These are phyloP conservation scores for Dittrichia graveolens DNA, from an alignment of 129 eudicot species.

Conservation along the genomic window DNA sequence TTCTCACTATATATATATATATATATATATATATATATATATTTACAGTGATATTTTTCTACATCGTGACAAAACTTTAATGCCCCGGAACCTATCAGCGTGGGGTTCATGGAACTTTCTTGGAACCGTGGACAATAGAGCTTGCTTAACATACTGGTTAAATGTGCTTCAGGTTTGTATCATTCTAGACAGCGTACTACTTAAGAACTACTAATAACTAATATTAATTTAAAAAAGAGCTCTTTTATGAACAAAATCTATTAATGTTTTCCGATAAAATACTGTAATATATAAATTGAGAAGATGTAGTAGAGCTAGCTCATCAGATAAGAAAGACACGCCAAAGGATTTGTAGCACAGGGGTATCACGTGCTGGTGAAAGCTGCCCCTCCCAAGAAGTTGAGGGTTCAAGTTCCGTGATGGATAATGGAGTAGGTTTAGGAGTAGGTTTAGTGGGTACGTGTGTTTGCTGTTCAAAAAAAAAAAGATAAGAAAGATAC, in stretches of 20 bases:
- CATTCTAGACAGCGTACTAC: neutral
- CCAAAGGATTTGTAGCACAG: too few relatives aligned
- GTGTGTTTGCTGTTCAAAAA: neutral
- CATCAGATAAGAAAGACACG: too few relatives aligned
- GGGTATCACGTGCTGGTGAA: neutral
- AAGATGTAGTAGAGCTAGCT: too few relatives aligned
- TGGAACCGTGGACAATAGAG: conserved; percentile 65
- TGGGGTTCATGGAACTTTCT: conserved; percentile 99
- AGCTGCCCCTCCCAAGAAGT: too few relatives aligned
- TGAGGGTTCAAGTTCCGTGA: too few relatives aligned
- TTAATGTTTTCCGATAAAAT: too few relatives aligned
- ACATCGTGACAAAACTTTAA: conserved; percentile 76
- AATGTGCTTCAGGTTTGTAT: conserved; percentile 80
- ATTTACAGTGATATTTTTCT: conserved; percentile 83
- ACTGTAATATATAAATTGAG: too few relatives aligned
- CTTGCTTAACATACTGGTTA: conserved; percentile 92
- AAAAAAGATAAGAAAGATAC: too few relatives aligned
- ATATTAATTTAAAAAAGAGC: too few relatives aligned
- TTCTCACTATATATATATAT: neutral
- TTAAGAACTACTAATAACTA: neutral
- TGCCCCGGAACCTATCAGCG: conserved; percentile 91
- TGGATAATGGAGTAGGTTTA: too few relatives aligned
- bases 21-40: conserved; percentile 7
- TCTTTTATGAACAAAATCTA: too few relatives aligned
- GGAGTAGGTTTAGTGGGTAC: too few relatives aligned